Evolutionary conservation across 257 asterid genomes (phyloP), one percentile per base, ranked within the genome.

Genomic region (Fraxinus quadrangulata): DNA sequence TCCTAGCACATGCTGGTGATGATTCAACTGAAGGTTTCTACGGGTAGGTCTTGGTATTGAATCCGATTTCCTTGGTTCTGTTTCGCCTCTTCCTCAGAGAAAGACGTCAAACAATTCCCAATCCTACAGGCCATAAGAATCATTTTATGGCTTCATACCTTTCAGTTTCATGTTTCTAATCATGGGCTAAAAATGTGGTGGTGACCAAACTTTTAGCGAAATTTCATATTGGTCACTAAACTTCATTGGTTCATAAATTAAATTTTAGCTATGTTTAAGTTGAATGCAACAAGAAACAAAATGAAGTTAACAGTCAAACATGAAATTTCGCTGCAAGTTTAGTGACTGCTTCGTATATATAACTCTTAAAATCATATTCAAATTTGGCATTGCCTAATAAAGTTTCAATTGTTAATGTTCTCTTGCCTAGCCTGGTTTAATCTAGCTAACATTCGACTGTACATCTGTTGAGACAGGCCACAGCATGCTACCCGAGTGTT

Each of bases 401-500:
- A 31, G 16, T 51, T 75, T 75, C 59, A 47, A 30, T 36, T 63
- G 42, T 17, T 71, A 47, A 39, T 66, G 80, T 42, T 26, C 51
- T 21, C 6, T 68, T 70, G 33, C 63, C 51, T 75, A 39, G 47
- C 17, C 59, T 47, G 5, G 7, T 47, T 47, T 36, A 72, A 75
- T 77, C 54, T 13, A 49, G 26, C 70, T 54, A 13, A 65, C 21
- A 47, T 14, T 16, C 36, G 37, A 13, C 76, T 78, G 69, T 72
- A 71, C 45, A 3, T 24, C 49, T 71, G 19, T 75, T 68, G 51
- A 83, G 80, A 86, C 91, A 92, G 97, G 89, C 98, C 97, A 54
- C 98, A 94, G 80, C 97, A 94, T 85, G 97, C 94, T 39, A 88
- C 98, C 12, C 93, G 97, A 17, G 96, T 92, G 70, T 92, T 90